Conservation (phyloP, 2,329 filamentous ascomycete species). For the Pseudogymnoascus sp. region DNA sequence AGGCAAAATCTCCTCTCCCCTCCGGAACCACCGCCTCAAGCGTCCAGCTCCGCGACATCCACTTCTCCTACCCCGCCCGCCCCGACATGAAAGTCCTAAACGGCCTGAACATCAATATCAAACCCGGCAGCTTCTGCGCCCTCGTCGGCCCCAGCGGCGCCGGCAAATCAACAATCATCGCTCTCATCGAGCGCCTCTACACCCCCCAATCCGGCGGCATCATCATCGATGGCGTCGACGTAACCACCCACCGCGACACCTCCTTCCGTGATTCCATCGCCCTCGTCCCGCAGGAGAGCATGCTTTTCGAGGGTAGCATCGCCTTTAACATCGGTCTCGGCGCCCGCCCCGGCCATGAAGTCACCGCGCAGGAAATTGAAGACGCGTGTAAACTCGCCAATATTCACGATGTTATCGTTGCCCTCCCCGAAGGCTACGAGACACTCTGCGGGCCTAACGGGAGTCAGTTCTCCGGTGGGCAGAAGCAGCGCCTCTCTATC, state of each 20-base stretch:
- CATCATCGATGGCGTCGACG: slow-evolving; percentile 30
- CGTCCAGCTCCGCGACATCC: slow-evolving; percentile 49
- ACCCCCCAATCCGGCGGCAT: slow-evolving; percentile 27
- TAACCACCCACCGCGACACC: slow-evolving; percentile 35
- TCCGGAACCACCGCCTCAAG: slow-evolving; percentile 33
- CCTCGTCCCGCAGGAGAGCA: slow-evolving; percentile 50
- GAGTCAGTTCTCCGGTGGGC: slow-evolving; percentile 67
- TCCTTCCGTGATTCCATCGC: slow-evolving; percentile 46
- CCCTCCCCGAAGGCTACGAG: slow-evolving; percentile 57
- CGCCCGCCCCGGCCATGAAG: slow-evolving; percentile 43
- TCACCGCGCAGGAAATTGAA: slow-evolving; percentile 52
- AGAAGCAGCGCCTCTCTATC: slow-evolving; percentile 70
- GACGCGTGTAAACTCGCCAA: slow-evolving; percentile 61
- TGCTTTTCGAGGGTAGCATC: slow-evolving; percentile 51
- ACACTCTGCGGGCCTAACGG: slow-evolving; percentile 64
- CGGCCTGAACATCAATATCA: slow-evolving; percentile 48
- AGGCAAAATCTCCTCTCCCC: slow-evolving; percentile 16
- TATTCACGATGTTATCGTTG: slow-evolving; percentile 60
- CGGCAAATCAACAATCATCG: slow-evolving; percentile 60
- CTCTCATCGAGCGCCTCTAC: slow-evolving; percentile 46
- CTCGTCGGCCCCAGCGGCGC: slow-evolving; percentile 60
- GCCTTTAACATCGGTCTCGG: slow-evolving; percentile 50
- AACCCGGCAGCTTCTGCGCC: slow-evolving; percentile 53
- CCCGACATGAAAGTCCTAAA: slow-evolving; percentile 51
- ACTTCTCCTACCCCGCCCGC: slow-evolving; percentile 59